A percentile compares a stretch with the other conserved stretches of the same genome.
These are phyloP conservation scores for Hibiscus tridactylites DNA, from an alignment of 345 rosid genomes.

Conservation along the genomic window DNA sequence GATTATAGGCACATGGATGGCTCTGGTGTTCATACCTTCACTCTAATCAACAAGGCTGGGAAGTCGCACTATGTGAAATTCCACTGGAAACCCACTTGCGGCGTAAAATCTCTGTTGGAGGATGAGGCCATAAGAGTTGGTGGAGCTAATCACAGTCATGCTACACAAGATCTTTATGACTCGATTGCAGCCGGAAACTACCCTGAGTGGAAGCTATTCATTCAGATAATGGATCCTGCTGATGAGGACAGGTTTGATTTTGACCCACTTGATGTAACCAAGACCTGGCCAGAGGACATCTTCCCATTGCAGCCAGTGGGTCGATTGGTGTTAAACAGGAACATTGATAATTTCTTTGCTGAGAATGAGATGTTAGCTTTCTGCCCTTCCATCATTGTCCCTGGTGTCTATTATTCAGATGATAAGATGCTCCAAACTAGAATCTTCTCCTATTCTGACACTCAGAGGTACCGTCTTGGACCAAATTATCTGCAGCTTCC, in stretches of 20 bases:
- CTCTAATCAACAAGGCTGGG: slow-evolving; percentile 77
- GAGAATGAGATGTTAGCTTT: slow-evolving; percentile 94
- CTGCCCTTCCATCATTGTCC: slow-evolving; percentile 84
- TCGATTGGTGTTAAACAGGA: slow-evolving; percentile 87
- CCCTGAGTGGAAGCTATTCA: slow-evolving; percentile 85
- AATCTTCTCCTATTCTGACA: slow-evolving; percentile 80
- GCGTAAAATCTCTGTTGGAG: slow-evolving; percentile 63
- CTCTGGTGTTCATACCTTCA: slow-evolving; percentile 73
- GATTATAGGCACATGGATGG: slow-evolving; percentile 98
- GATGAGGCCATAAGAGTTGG: slow-evolving; percentile 85
- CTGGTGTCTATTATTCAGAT: slow-evolving; percentile 82
- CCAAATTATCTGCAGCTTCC: slow-evolving; percentile 95
- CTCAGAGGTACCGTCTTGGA: slow-evolving; percentile 96
- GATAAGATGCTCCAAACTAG: slow-evolving; percentile 86
- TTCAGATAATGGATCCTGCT: slow-evolving; percentile 77
- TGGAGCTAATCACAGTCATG: slow-evolving; percentile 95
- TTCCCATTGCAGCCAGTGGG: slow-evolving; percentile 93
- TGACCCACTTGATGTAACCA: slow-evolving; percentile 95
- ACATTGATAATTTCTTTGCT: slow-evolving; percentile 87
- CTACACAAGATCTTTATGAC: slow-evolving; percentile 89
- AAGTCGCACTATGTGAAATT: slow-evolving; percentile 74
- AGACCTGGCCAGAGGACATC: slow-evolving; percentile 96
- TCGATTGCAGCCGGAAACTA: slow-evolving; percentile 87
- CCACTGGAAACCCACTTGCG: slow-evolving; percentile 98
- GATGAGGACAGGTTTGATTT: slow-evolving; percentile 73